A percentile compares a stretch with the other conserved stretches of the same genome.
Evolutionary conservation across 2,329 filamentous ascomycete genomes (phyloP).

Genomic region (Orbilia blumenaviensis): DNA sequence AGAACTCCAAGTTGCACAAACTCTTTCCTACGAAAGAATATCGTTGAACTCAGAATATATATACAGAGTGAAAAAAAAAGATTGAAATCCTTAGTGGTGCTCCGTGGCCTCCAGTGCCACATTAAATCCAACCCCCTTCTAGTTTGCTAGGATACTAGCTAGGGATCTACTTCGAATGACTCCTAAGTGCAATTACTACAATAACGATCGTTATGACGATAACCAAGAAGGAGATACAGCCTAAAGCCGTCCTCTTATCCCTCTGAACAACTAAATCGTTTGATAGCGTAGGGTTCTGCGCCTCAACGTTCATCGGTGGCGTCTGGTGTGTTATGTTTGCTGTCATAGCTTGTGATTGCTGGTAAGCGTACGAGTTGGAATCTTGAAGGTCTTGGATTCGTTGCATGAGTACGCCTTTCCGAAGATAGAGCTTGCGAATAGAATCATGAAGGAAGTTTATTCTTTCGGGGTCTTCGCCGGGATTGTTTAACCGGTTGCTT

Average conservation of each 20-base stretch:
- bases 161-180: too few species aligned
- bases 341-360: slow-evolving; percentile 36
- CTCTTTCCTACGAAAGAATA: neutral
- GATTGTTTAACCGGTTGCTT: slow-evolving; percentile 1
- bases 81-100: too few species aligned
- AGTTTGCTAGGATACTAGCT: too few species aligned
- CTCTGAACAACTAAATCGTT: neutral
- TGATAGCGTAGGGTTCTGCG: neutral
- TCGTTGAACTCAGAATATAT: neutral
- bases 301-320: neutral
- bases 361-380: slow-evolving; percentile 24
- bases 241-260: neutral
- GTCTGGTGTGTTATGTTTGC: neutral
- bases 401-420: neutral
- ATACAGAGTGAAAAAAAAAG: neutral
- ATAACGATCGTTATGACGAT: neutral
- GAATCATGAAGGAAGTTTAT: slow-evolving; percentile 30
- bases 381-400: slow-evolving; percentile 29
- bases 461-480: neutral
- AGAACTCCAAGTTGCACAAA: neutral
- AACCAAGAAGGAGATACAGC: neutral
- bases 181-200: neutral
- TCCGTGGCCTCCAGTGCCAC: too few species aligned
- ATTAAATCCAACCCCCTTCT: too few species aligned
- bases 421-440: slow-evolving; percentile 9